Evolutionary conservation across 169 alveolate species (phyloP).

Genomic region (Perkinsus olseni): DNA sequence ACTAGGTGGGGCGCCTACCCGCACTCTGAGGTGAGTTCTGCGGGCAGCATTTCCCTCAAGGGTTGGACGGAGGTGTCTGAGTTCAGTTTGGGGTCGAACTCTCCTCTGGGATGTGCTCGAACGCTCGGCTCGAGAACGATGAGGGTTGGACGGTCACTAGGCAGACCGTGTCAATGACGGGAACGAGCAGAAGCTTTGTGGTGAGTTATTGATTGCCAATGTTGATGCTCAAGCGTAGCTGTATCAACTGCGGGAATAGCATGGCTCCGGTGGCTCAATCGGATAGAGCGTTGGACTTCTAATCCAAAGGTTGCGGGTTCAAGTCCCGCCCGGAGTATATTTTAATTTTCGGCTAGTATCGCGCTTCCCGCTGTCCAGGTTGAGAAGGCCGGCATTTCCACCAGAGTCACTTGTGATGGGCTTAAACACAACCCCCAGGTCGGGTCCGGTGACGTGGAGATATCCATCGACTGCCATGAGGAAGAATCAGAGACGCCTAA

Average conservation of each 20-base stretch:
- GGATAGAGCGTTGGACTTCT: conserved; percentile 3
- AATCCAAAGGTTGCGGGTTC: conserved; percentile 3
- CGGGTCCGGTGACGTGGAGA: background rate
- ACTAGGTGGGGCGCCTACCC: background rate
- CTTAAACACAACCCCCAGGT: background rate
- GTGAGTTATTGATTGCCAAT: background rate
- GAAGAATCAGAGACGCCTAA: no score
- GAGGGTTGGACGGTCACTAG: background rate
- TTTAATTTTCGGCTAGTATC: background rate
- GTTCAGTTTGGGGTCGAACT: background rate
- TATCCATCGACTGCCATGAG: background rate
- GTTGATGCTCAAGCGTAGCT: background rate
- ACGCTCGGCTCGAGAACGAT: background rate
- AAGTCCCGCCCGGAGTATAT: background rate
- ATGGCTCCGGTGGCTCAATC: conserved; percentile 1
- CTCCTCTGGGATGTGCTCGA: background rate
- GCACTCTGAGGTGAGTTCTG: background rate
- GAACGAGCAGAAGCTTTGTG: background rate
- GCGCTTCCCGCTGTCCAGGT: background rate
- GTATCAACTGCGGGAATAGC: background rate
- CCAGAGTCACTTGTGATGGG: background rate
- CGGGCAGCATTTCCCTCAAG: background rate
- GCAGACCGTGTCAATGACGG: background rate
- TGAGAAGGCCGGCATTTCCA: background rate
- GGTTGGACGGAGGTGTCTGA: background rate